A percentile compares a stretch with the other conserved stretches of the same genome.
Evolutionary conservation across 768 basidiomycete genomes (phyloP).

Genomic region (Tubosaeta brunneosetosa): DNA sequence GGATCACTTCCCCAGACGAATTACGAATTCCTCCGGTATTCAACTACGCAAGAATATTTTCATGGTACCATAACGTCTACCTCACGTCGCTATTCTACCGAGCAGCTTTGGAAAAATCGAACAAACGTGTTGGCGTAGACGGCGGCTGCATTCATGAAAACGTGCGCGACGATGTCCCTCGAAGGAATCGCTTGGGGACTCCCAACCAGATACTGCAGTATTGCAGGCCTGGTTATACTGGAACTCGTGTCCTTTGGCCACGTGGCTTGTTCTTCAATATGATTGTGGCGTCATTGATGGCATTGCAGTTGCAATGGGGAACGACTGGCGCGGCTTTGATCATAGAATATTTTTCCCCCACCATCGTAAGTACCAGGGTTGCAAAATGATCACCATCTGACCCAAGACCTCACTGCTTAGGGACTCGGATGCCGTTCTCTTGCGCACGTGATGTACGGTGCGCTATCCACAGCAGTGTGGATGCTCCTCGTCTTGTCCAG

Average conservation of each 20-base stretch:
- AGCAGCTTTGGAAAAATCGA: slow-evolving; percentile 9
- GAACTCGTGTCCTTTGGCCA: too few species aligned
- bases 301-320: too few species aligned
- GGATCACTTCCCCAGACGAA: slow-evolving; percentile 1
- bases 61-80: slow-evolving; percentile 19
- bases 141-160: not conserved
- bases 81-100: slow-evolving; percentile 14
- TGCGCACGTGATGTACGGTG: slow-evolving; percentile 29
- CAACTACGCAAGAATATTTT: slow-evolving; percentile 8
- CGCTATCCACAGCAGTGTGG: slow-evolving; percentile 30
- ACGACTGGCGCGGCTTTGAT: too few species aligned
- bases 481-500: slow-evolving; percentile 25
- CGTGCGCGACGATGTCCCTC: not conserved
- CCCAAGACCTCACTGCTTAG: not conserved
- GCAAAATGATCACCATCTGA: not conserved
- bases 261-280: too few species aligned
- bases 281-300: too few species aligned
- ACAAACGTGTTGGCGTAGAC: not conserved
- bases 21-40: slow-evolving; percentile 9
- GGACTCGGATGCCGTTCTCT: slow-evolving; percentile 34
- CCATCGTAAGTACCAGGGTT: not conserved
- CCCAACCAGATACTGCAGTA: slow-evolving; percentile 1
- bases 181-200: slow-evolving; percentile 16
- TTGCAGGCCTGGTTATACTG: too few species aligned
- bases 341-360: too few species aligned